Percentiles rank a stretch among this genome's conserved stretches.
Conservation (phyloP, 345 rosid species). For the Erodium maritimum region DNA sequence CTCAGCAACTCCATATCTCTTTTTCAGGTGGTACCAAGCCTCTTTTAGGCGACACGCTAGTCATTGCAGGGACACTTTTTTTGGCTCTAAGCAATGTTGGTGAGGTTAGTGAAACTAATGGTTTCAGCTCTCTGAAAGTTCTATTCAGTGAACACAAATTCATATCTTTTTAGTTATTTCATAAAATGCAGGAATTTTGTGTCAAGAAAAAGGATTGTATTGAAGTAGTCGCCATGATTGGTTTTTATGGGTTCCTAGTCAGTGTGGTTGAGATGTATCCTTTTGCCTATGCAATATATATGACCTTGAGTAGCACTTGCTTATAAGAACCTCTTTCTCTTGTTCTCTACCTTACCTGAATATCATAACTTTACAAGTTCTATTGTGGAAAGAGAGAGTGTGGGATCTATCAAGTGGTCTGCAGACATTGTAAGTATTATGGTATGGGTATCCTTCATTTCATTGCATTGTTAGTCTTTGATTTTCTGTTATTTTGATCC, state of each 20-base stretch:
- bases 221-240: conserved; percentile 45
- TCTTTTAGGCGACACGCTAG: conserved; percentile 35
- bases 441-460: too few species aligned
- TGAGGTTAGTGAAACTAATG: conserved; percentile 24
- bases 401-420: conserved; percentile 38
- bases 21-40: conserved; percentile 37
- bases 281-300: not conserved
- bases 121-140: too few species aligned
- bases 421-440: conserved; percentile 36
- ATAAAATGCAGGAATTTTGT: conserved; percentile 37
- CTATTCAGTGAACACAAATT: too few species aligned
- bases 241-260: conserved; percentile 34
- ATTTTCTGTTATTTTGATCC: too few species aligned
- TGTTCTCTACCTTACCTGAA: not conserved
- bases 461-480: too few species aligned
- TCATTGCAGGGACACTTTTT: conserved; percentile 35
- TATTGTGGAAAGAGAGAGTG: conserved; percentile 25
- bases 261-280: conserved; percentile 34
- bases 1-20: not conserved
- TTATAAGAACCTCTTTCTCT: not conserved
- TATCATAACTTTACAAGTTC: conserved; percentile 21
- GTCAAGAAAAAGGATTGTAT: conserved; percentile 38
- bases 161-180: not conserved
- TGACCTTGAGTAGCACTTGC: not conserved
- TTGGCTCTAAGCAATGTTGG: conserved; percentile 46